A percentile compares a stretch with the other conserved stretches of the same genome.
These are phyloP conservation scores for Eragrostis tef DNA, from an alignment of 202 grass and related monocot genomes.

Conservation along the genomic window DNA sequence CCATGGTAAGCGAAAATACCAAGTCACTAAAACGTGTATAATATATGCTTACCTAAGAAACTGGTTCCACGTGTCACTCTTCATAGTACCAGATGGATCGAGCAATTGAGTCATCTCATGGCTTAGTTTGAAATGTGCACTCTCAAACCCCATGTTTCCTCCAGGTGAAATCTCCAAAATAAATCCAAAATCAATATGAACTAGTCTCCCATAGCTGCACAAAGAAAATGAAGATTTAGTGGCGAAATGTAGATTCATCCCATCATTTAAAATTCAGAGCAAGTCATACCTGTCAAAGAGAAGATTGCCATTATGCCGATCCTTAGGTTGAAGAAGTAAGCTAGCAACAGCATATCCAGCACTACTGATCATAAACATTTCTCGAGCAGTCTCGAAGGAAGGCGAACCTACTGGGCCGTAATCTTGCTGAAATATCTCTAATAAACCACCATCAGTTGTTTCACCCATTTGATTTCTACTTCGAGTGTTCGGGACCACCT, in stretches of 20 bases:
- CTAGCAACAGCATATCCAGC: constrained; percentile 99
- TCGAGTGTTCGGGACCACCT: constrained; percentile 96
- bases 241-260: constrained; percentile 26
- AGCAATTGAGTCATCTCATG: constrained; percentile 99
- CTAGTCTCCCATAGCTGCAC: constrained; percentile 91
- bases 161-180: constrained; percentile 99
- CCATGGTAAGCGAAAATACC: not conserved
- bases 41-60: constrained; percentile 81
- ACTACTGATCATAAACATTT: constrained; percentile 99
- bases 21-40: constrained; percentile 17
- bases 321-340: constrained; percentile 96
- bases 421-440: constrained; percentile 99
- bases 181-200: constrained; percentile 99
- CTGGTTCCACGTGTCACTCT: constrained; percentile 96
- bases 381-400: constrained; percentile 89
- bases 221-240: constrained; percentile 44
- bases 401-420: constrained; percentile 93
- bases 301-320: constrained; percentile 99
- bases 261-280: constrained; percentile 32
- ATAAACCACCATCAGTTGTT: constrained; percentile 97
- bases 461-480: constrained; percentile 99
- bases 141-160: constrained; percentile 97
- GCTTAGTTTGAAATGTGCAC: constrained; percentile 99
- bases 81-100: constrained; percentile 98
- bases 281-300: constrained; percentile 88